phyloP scores from a whole-genome alignment of 768 basidiomycete species.

The Melanogaster broomeanus region DNA sequence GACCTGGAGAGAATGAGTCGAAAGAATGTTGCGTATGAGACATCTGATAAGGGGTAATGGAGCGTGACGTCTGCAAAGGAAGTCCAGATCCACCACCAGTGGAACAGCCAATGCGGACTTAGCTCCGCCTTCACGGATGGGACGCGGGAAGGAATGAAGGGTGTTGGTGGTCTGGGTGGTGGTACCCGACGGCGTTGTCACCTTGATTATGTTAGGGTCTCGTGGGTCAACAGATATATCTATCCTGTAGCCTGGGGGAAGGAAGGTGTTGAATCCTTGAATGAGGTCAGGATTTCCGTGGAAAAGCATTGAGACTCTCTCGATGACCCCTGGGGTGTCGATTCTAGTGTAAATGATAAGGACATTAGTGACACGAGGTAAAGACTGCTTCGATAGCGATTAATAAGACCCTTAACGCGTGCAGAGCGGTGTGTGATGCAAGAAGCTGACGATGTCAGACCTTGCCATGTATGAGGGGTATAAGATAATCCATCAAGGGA shows the following conservation, averaged over 20 bases:
- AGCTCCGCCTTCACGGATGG: conserved; percentile 29
- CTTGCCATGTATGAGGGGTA: background rate
- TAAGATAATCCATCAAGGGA: conserved; percentile 2
- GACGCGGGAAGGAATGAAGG: conserved; percentile 31
- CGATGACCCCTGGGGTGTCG: conserved; percentile 96
- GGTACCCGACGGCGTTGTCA: conserved; percentile 77
- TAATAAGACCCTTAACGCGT: conserved; percentile 3
- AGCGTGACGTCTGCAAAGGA: conserved; percentile 41
- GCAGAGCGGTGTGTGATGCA: background rate
- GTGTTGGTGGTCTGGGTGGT: conserved; percentile 63
- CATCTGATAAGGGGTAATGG: conserved; percentile 53
- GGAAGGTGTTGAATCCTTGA: conserved; percentile 97
- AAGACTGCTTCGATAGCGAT: conserved; percentile 1
- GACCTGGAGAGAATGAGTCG: conserved; percentile 49
- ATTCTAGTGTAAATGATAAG: conserved; percentile 55
- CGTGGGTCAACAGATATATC: conserved; percentile 74
- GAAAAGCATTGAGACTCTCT: conserved; percentile 91
- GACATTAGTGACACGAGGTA: conserved; percentile 10
- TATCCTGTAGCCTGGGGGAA: conserved; percentile 93
- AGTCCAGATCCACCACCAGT: conserved; percentile 37
- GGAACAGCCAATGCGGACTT: conserved; percentile 15
- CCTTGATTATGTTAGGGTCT: conserved; percentile 74
- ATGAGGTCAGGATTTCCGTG: conserved; percentile 88
- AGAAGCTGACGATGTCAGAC: background rate
- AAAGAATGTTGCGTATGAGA: conserved; percentile 28